Base-by-base conservation (phyloP, 1,139 yeast genomes). In the Taiozyma sp. region DNA sequence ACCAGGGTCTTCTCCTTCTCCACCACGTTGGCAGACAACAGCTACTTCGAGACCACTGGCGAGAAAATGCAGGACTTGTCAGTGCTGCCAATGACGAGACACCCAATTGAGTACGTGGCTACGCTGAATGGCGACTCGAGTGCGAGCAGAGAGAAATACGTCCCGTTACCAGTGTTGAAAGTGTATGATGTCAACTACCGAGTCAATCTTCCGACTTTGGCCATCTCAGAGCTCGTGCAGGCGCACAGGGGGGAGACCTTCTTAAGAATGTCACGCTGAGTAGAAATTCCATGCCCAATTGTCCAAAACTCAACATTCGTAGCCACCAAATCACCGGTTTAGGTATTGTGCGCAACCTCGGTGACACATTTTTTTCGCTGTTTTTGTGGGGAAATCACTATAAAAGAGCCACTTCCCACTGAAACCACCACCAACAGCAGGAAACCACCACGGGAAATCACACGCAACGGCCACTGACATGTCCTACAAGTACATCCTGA, bases 141-240 rank as follows among this genome's bases (percentile, higher is more conserved):
- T 28, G 22, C 8, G 27, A 32, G 14, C 48, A 65, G 65, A 65
- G 61, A 76, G 49, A 73, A 69, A 57, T 32, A 32, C 7, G 36
- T 32, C 24, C 41, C 24, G 6, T 68, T 86, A 39, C 93, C 93
- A 0, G 73, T 68, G 40, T 69, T 86, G 56, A 76, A 74, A 52
- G 84, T 84, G 8, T 83, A 72, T 63, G 95, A 87, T 60, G 71
- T 85, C 39, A 80, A 81, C 57, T 87, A 80, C 69, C 81, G 84
- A 59, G 84, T 87, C 43, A 75, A 76, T n/a, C 70, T 88, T 54
- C 81, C 83, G 2, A 74, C 81, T 1, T 63, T 81, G 16, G 50
- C 59, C 1, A 55, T 59, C 7, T 50, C 60, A 0, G 57, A 57
- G 8, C 24, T 36, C 3, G 55, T 57, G 1, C 59, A 52, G 22